Evolutionary conservation across 2,329 filamentous ascomycete species (phyloP).

Genomic region (Penicillium sclerotigenum): DNA sequence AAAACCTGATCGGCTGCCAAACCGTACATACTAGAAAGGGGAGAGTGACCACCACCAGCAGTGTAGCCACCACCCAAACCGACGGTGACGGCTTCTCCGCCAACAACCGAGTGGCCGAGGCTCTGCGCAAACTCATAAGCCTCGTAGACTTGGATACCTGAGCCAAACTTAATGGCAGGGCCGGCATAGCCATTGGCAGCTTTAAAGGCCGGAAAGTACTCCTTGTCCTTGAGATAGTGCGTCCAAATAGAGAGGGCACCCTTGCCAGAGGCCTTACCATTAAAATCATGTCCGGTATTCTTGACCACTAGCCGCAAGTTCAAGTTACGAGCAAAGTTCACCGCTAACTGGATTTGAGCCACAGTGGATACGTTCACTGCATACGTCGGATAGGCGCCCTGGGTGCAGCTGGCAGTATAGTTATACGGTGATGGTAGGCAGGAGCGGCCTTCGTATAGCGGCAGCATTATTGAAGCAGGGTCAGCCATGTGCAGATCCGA

Average conservation of each 20-base stretch:
- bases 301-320: conserved; percentile 36
- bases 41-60: conserved; percentile 45
- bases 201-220: conserved; percentile 33
- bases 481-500: conserved; percentile 16
- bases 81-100: conserved; percentile 53
- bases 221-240: conserved; percentile 21
- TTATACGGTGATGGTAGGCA: conserved; percentile 18
- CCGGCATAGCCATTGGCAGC: conserved; percentile 46
- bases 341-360: conserved; percentile 32
- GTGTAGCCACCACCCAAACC: conserved; percentile 47
- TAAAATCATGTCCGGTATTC: conserved; percentile 48
- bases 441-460: conserved; percentile 20
- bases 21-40: conserved; percentile 48
- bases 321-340: conserved; percentile 19
- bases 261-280: conserved; percentile 56
- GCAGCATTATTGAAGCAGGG: conserved; percentile 20
- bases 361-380: conserved; percentile 32
- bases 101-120: conserved; percentile 49
- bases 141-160: conserved; percentile 51
- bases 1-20: conserved; percentile 58
- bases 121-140: conserved; percentile 48
- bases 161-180: conserved; percentile 51
- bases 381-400: conserved; percentile 29
- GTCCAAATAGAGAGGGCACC: conserved; percentile 39
- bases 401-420: conserved; percentile 20